These are phyloP conservation scores for Paspalum notatum DNA, from an alignment of 176 grass and related monocot species.

Conservation along the genomic window DNA sequence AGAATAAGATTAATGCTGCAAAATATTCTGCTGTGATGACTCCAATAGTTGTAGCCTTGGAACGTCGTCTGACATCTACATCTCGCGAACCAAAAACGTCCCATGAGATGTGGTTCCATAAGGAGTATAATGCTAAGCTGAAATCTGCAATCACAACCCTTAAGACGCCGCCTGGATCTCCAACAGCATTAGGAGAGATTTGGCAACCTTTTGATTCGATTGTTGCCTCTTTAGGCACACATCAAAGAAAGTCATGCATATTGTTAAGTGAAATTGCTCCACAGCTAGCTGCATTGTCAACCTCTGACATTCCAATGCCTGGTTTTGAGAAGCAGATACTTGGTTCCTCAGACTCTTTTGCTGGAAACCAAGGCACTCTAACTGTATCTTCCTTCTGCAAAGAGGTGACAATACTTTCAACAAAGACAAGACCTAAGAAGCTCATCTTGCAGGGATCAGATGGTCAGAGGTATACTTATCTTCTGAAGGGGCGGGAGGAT, in stretches of 20 bases:
- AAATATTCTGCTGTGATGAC: conserved; percentile 99
- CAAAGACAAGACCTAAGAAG: conserved; percentile 98
- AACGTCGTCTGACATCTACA: conserved; percentile 84
- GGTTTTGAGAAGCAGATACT: conserved; percentile 94
- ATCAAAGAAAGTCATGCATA: conserved; percentile 82
- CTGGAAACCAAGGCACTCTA: conserved; percentile 56
- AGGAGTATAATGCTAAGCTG: conserved; percentile 80
- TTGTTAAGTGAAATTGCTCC: conserved; percentile 89
- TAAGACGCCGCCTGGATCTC: conserved; percentile 76
- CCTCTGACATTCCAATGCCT: conserved; percentile 99
- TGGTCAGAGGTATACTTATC: conserved; percentile 93
- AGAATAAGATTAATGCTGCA: conserved; percentile 90
- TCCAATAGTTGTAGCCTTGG: conserved; percentile 92
- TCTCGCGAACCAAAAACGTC: conserved; percentile 89
- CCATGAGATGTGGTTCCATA: conserved; percentile 90
- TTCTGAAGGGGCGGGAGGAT: conserved; percentile 97
- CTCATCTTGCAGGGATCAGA: conserved; percentile 86
- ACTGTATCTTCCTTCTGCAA: conserved; percentile 86
- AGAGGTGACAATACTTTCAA: conserved; percentile 87
- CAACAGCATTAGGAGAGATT: conserved; percentile 71
- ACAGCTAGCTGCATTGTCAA: conserved; percentile 68
- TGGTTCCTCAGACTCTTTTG: conserved; percentile 57
- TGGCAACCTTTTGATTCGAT: conserved; percentile 87
- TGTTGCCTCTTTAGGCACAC: conserved; percentile 81
- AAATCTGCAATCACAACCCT: conserved; percentile 75